Percentiles rank a stretch among this genome's conserved stretches.
Evolutionary conservation across 371 early-diverging fungal genomes (phyloP).

Genomic region (Rhizopus microsporus): DNA sequence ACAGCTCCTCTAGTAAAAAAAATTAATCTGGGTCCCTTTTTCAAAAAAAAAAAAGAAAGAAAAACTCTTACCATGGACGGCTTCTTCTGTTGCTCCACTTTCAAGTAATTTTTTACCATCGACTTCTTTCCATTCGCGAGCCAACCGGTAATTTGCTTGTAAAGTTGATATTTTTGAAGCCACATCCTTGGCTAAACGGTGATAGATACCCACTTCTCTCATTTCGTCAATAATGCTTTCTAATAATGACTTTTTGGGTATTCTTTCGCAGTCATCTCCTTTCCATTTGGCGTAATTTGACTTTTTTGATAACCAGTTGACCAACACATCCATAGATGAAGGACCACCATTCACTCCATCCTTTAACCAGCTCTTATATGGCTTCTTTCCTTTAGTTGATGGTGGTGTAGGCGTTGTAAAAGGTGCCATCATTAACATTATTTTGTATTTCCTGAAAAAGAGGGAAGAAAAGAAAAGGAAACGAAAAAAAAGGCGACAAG

Average conservation of each 20-base stretch:
- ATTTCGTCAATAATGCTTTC: slow-evolving; percentile 47
- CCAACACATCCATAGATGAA: slow-evolving; percentile 47
- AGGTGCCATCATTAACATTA: slow-evolving; percentile 39
- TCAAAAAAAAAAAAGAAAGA: slow-evolving; percentile 7
- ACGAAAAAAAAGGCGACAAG: slow-evolving; percentile 15
- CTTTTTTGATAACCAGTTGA: slow-evolving; percentile 50
- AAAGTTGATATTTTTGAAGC: slow-evolving; percentile 50
- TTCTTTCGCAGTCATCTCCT: slow-evolving; percentile 45
- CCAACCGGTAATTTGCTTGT: slow-evolving; percentile 47
- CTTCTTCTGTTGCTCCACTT: slow-evolving; percentile 40
- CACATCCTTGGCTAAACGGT: slow-evolving; percentile 49
- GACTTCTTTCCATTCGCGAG: slow-evolving; percentile 49
- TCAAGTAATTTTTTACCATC: slow-evolving; percentile 38
- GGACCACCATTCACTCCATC: slow-evolving; percentile 54
- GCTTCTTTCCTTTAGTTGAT: slow-evolving; percentile 42
- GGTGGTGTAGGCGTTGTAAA: slow-evolving; percentile 20
- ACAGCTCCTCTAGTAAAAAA: slow-evolving; percentile 38
- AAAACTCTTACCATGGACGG: slow-evolving; percentile 40
- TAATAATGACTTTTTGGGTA: slow-evolving; percentile 45
- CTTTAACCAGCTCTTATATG: slow-evolving; percentile 54
- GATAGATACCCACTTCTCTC: slow-evolving; percentile 47
- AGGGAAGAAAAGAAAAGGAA: slow-evolving; percentile 10
- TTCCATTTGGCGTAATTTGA: slow-evolving; percentile 51
- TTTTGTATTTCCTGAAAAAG: slow-evolving; percentile 4
- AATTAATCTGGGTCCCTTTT: slow-evolving; percentile 3